Evolutionary conservation across 768 basidiomycete species (phyloP).

Genomic region (Naganishia antarctica): DNA sequence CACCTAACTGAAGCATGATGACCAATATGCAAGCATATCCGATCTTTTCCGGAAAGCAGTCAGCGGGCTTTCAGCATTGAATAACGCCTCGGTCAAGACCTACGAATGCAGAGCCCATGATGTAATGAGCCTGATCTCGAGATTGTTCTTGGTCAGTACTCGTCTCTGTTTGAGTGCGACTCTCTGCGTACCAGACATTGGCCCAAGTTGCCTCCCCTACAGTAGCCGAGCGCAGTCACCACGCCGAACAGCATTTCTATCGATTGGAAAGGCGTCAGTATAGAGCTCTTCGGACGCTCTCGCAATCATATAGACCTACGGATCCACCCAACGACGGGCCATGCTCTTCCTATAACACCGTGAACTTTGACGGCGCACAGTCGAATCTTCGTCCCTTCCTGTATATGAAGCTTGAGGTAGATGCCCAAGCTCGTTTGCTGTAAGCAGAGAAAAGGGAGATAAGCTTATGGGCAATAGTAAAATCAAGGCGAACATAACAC

Average conservation of each 20-base stretch:
- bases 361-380: conserved; percentile 68
- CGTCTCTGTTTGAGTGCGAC: conserved; percentile 38
- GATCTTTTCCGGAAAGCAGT: conserved; percentile 49
- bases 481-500: conserved; percentile 46
- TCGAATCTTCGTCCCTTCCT: conserved; percentile 64
- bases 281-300: background rate
- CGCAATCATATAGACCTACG: conserved; percentile 50
- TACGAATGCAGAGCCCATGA: conserved; percentile 68
- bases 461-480: too few relatives aligned
- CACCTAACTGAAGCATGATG: conserved; percentile 69
- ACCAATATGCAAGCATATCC: conserved; percentile 78
- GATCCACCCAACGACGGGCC: conserved; percentile 78
- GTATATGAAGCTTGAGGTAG: conserved; percentile 86
- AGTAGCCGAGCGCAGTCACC: conserved; percentile 65
- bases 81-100: conserved; percentile 7
- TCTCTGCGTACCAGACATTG: conserved; percentile 88
- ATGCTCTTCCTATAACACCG: conserved; percentile 73
- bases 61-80: background rate
- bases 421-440: conserved; percentile 69
- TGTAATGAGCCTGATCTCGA: conserved; percentile 24
- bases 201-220: conserved; percentile 67
- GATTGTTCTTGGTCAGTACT: background rate
- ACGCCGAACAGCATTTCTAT: conserved; percentile 75
- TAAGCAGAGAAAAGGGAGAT: background rate
- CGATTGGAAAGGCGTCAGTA: background rate